Percentiles rank a stretch among this genome's conserved stretches.
phyloP scores from a whole-genome alignment of 345 rosid genomes.

The Corchorus capsularis region DNA sequence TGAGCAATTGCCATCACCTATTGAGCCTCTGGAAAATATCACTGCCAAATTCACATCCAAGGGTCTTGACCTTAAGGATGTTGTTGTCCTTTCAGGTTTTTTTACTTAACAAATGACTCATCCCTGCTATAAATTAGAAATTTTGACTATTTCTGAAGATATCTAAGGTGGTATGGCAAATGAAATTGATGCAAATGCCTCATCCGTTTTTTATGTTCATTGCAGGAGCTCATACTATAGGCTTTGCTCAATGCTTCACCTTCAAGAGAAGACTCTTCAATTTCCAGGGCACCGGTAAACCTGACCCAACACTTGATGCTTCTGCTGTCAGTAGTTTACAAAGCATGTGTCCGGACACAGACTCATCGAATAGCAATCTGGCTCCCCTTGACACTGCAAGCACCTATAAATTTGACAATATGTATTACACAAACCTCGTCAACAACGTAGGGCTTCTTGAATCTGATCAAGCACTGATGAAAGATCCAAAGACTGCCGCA shows the following conservation, averaged over 20 bases:
- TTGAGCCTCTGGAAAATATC: conserved; percentile 64
- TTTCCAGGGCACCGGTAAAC: conserved; percentile 71
- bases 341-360: conserved; percentile 59
- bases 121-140: background rate
- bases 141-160: background rate
- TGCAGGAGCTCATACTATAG: conserved; percentile 87
- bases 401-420: conserved; percentile 59
- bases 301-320: conserved; percentile 66
- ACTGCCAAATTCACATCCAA: conserved; percentile 70
- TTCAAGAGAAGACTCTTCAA: conserved; percentile 78
- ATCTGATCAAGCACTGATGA: conserved; percentile 69
- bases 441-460: conserved; percentile 62
- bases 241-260: conserved; percentile 83
- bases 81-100: conserved; percentile 86
- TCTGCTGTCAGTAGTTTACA: conserved; percentile 47
- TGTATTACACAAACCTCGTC: conserved; percentile 57
- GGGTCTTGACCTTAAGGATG: conserved; percentile 87
- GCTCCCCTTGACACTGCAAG: conserved; percentile 65
- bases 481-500: conserved; percentile 48
- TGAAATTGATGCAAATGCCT: background rate
- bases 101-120: background rate
- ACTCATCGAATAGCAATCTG: conserved; percentile 56
- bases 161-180: background rate
- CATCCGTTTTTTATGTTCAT: background rate
- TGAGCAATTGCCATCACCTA: conserved; percentile 70